Percentiles rank a stretch among this genome's conserved stretches.
Conservation (phyloP, 1,284 basidiomycete species). For the Pseudozyma pruni region DNA sequence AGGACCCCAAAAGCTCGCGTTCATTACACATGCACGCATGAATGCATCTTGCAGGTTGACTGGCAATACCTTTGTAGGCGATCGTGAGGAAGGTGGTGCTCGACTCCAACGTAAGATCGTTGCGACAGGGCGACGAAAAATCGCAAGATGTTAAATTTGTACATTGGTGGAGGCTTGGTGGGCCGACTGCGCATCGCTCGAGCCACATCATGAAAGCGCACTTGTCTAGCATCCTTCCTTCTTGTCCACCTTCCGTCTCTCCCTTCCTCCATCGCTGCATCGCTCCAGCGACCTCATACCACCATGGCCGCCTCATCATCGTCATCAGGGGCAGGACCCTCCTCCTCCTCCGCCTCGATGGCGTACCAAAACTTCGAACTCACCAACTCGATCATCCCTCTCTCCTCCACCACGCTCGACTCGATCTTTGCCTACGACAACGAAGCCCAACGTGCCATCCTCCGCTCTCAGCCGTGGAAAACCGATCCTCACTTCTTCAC, state of each 20-base stretch:
- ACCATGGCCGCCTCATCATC: slow-evolving; percentile 12
- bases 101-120: no score
- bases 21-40: no score
- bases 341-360: slow-evolving; percentile 64
- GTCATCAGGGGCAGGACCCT: neutral
- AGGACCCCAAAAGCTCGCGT: no score
- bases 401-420: slow-evolving; percentile 49
- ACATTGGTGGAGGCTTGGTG: slow-evolving; percentile 6
- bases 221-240: slow-evolving; percentile 3
- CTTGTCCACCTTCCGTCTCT: neutral
- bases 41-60: no score
- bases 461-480: slow-evolving; percentile 82
- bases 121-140: no score
- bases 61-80: no score
- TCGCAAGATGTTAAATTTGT: no score
- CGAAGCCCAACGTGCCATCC: slow-evolving; percentile 78
- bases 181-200: slow-evolving; percentile 24
- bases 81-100: no score
- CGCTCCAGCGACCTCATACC: neutral
- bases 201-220: slow-evolving; percentile 8
- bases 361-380: slow-evolving; percentile 86
- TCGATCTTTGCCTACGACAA: slow-evolving; percentile 74
- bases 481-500: slow-evolving; percentile 93
- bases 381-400: slow-evolving; percentile 76
- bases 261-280: neutral